These are phyloP conservation scores for Malus hybrid DNA, from an alignment of 331 rosid genomes.

Conservation along the genomic window DNA sequence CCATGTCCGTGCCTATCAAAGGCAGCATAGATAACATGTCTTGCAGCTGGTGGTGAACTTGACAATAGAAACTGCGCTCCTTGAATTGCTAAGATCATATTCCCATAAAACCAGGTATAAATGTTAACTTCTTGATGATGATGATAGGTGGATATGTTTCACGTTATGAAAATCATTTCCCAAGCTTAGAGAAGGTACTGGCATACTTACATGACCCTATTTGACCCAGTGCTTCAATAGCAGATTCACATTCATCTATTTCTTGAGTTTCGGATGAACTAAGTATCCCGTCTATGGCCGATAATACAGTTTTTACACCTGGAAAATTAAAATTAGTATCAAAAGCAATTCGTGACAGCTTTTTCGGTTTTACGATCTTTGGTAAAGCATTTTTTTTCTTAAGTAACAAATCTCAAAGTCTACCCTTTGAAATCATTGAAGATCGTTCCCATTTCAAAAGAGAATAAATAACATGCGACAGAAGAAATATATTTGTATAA, in stretches of 20 bases:
- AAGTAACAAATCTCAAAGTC: background rate
- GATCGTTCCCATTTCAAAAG: background rate
- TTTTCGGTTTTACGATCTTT: background rate
- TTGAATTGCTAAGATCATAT: slow-evolving; percentile 33
- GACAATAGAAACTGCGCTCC: slow-evolving; percentile 64
- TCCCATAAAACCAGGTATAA: slow-evolving; percentile 11
- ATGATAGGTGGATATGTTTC: background rate
- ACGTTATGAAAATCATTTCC: background rate
- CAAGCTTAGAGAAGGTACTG: background rate
- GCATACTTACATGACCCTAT: slow-evolving; percentile 81
- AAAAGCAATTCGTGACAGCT: background rate
- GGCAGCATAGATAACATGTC: slow-evolving; percentile 61
- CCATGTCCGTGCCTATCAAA: slow-evolving; percentile 79
- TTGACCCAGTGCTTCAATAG: slow-evolving; percentile 86
- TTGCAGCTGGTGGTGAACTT: slow-evolving; percentile 57
- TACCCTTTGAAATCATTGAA: background rate
- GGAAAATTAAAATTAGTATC: slow-evolving; percentile 11
- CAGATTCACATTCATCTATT: slow-evolving; percentile 71
- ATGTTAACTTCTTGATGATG: background rate
- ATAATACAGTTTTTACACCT: slow-evolving; percentile 55
- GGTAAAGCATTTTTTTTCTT: background rate
- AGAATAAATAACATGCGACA: background rate
- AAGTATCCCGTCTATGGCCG: slow-evolving; percentile 63
- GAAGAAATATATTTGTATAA: background rate
- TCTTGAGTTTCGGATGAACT: slow-evolving; percentile 46